phyloP scores from a whole-genome alignment of 345 rosid genomes.

The Geranium rotundifolium region DNA sequence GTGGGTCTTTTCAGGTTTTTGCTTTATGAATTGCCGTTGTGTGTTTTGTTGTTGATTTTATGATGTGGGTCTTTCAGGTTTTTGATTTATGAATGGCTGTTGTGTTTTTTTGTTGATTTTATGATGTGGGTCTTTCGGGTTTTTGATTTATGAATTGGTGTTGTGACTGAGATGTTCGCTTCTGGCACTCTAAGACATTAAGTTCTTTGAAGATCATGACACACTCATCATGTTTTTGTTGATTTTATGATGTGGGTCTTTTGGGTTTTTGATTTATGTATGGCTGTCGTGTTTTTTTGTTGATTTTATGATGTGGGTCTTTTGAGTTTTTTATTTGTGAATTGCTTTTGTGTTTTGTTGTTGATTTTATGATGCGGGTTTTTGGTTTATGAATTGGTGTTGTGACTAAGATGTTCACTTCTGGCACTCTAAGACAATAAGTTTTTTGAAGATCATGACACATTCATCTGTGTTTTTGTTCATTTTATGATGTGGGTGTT shows the following conservation, averaged over 20 bases:
- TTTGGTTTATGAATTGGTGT: constrained; percentile 4
- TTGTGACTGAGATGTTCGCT: constrained; percentile 93
- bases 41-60: not conserved
- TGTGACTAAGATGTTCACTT: constrained; percentile 92
- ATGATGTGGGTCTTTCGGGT: constrained; percentile 67
- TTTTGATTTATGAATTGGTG: constrained; percentile 75
- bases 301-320: too few relatives aligned
- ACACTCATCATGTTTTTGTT: too few relatives aligned
- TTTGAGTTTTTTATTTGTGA: too few relatives aligned
- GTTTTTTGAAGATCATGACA: constrained; percentile 10
- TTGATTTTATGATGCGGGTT: too few relatives aligned
- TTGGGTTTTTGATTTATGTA: not conserved
- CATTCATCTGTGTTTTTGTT: constrained; percentile 7
- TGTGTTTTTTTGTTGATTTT: constrained; percentile 30
- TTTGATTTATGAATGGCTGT: not conserved
- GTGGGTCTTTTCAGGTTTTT: constrained; percentile 61
- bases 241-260: constrained; percentile 5
- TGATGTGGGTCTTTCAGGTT: constrained; percentile 4
- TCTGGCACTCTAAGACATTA: constrained; percentile 89
- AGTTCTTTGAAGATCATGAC: constrained; percentile 9
- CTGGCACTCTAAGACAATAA: constrained; percentile 93
- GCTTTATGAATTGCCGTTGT: constrained; percentile 73
- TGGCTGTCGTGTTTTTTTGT: too few relatives aligned
- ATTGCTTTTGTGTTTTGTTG: too few relatives aligned
- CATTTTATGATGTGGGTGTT: constrained; percentile 63